These are phyloP conservation scores for Mucuna pruriens DNA, from an alignment of 306 rosid genomes.

Conservation along the genomic window DNA sequence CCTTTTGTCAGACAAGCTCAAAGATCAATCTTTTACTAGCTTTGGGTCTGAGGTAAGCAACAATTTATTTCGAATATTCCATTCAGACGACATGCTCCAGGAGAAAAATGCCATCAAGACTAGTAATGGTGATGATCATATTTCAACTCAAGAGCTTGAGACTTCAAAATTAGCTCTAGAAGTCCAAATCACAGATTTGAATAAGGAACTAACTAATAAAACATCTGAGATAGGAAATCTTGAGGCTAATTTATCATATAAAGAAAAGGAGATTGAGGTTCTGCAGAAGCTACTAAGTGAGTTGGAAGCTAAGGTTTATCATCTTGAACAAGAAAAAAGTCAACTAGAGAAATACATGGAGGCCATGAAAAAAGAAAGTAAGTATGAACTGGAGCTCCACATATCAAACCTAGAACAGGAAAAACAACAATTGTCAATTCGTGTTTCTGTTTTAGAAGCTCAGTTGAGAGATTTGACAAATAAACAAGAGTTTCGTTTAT, in stretches of 20 bases:
- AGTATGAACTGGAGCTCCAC: conserved; percentile 49
- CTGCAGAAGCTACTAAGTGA: conserved; percentile 42
- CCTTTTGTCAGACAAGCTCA: conserved; percentile 42
- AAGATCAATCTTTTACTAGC: conserved; percentile 48
- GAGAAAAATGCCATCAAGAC: conserved; percentile 42
- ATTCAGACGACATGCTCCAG: conserved; percentile 44
- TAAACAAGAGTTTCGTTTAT: conserved; percentile 47
- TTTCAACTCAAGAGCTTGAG: conserved; percentile 45
- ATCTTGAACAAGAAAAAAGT: conserved; percentile 49
- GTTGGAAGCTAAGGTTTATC: conserved; percentile 51
- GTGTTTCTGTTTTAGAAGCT: conserved; percentile 57
- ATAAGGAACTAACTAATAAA: conserved; percentile 37
- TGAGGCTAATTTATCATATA: conserved; percentile 47
- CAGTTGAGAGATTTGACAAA: conserved; percentile 52
- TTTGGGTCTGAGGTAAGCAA: conserved; percentile 58
- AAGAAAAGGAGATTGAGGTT: conserved; percentile 48
- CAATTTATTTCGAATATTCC: conserved; percentile 42
- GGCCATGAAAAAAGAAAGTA: conserved; percentile 41
- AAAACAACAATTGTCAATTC: conserved; percentile 49
- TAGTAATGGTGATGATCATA: conserved; percentile 23
- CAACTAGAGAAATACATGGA: conserved; percentile 49
- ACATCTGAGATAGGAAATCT: conserved; percentile 46
- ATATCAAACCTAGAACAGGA: conserved; percentile 52
- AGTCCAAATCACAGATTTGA: conserved; percentile 47
- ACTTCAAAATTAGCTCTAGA: conserved; percentile 44